These are phyloP conservation scores for Crithidia mellificae DNA, from an alignment of 208 protist genomes.

Conservation along the genomic window DNA sequence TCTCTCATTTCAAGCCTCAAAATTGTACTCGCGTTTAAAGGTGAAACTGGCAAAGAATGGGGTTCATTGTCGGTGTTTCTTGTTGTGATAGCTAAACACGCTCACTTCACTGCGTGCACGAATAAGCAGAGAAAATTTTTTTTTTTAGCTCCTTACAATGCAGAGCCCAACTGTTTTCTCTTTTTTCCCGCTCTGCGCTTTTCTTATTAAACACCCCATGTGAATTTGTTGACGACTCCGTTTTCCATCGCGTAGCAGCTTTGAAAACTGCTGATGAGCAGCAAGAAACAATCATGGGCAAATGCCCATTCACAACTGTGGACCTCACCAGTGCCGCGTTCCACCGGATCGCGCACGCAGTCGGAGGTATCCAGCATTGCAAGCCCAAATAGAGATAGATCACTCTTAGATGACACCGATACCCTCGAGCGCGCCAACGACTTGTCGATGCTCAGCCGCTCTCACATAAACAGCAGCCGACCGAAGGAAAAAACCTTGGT, in stretches of 20 bases:
- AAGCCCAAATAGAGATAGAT: slow-evolving; percentile 38
- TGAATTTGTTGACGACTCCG: too few species aligned
- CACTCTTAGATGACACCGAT: slow-evolving; percentile 23
- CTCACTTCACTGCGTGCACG: too few species aligned
- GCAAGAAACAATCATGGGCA: slow-evolving; percentile 34
- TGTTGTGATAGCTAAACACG: too few species aligned
- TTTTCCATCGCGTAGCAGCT: slow-evolving; percentile 1
- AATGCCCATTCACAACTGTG: slow-evolving; percentile 38
- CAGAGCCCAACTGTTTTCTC: too few species aligned
- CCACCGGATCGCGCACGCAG: slow-evolving; percentile 25
- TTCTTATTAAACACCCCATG: too few species aligned
- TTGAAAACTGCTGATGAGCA: slow-evolving; percentile 19
- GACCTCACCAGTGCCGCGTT: slow-evolving; percentile 21
- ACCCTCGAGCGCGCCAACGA: background rate
- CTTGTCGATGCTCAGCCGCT: slow-evolving; percentile 2
- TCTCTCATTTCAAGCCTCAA: too few species aligned
- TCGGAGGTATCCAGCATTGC: slow-evolving; percentile 33
- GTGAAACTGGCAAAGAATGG: too few species aligned
- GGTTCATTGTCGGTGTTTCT: too few species aligned
- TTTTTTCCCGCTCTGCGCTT: too few species aligned
- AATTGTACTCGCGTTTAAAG: too few species aligned
- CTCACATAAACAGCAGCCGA: background rate
- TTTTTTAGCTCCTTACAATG: too few species aligned
- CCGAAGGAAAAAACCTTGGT: slow-evolving; percentile 22
- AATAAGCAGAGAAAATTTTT: too few species aligned